Percentiles rank a stretch among this genome's conserved stretches.
phyloP scores from a whole-genome alignment of 768 basidiomycete species.

The Termitomyces sp. region DNA sequence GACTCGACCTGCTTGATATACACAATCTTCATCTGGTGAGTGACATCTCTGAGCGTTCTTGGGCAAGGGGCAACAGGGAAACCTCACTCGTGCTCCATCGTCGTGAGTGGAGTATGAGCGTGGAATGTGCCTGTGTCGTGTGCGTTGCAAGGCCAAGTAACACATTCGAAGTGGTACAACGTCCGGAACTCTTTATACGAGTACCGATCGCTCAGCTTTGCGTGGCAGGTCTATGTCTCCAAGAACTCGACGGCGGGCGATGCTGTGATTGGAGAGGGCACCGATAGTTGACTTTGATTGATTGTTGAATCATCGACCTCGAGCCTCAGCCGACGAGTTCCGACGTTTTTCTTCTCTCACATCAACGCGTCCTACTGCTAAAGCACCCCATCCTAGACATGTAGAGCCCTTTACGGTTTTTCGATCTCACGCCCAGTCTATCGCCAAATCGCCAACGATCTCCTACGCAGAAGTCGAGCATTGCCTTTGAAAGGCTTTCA shows the following conservation, averaged over 20 bases:
- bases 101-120: background rate
- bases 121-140: too few species aligned
- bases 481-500: constrained; percentile 68
- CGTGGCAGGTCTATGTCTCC: background rate
- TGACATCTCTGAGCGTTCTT: background rate
- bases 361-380: background rate
- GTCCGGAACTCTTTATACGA: too few species aligned
- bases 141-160: background rate
- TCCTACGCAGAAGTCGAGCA: constrained; percentile 62
- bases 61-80: background rate
- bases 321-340: background rate
- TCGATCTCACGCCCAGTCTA: constrained; percentile 64
- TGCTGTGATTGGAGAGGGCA: background rate
- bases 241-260: background rate
- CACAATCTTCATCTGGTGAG: constrained; percentile 58
- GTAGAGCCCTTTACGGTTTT: constrained; percentile 53
- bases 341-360: background rate
- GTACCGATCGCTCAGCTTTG: background rate
- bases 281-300: background rate
- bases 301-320: background rate
- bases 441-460: constrained; percentile 53
- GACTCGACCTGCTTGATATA: constrained; percentile 56
- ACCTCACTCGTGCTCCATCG: background rate
- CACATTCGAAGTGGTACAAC: background rate
- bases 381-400: constrained; percentile 39